Percentiles rank a stretch among this genome's conserved stretches.
These are phyloP conservation scores for Rhododendron henanense DNA, from an alignment of 148 eudicot genomes.

Conservation along the genomic window DNA sequence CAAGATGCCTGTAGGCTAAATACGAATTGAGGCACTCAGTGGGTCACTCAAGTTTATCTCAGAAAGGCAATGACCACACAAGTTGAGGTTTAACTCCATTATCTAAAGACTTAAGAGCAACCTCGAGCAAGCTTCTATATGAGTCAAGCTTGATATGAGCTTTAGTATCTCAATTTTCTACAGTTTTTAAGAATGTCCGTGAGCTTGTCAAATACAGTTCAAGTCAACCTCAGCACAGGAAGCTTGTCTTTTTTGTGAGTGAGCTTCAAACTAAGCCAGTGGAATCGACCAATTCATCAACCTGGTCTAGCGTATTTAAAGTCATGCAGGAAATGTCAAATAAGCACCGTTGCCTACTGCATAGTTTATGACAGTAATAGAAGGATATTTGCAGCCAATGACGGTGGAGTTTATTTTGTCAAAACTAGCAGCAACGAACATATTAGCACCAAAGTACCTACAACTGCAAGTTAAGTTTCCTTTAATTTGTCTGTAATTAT, in stretches of 20 bases:
- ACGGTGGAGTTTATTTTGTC: neutral
- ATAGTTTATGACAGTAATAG: neutral
- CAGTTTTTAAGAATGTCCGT: neutral
- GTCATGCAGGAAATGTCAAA: neutral
- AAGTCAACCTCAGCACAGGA: neutral
- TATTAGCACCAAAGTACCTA: neutral
- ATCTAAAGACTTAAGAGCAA: neutral
- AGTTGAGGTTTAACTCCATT: neutral
- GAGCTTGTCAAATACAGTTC: neutral
- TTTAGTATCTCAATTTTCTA: neutral
- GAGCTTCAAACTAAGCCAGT: neutral
- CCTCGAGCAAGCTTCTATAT: neutral
- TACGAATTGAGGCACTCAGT: neutral
- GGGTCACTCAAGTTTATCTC: neutral
- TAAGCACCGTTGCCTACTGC: neutral
- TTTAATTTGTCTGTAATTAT: neutral
- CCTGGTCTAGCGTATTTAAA: neutral
- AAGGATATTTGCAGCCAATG: neutral
- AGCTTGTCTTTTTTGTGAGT: neutral
- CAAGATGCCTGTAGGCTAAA: neutral
- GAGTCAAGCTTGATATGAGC: neutral
- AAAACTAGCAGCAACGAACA: neutral
- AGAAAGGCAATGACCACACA: neutral
- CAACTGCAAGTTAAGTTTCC: neutral
- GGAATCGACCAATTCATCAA: neutral